These are phyloP conservation scores for Polygonum aviculare DNA, from an alignment of 148 eudicot species.

Conservation along the genomic window DNA sequence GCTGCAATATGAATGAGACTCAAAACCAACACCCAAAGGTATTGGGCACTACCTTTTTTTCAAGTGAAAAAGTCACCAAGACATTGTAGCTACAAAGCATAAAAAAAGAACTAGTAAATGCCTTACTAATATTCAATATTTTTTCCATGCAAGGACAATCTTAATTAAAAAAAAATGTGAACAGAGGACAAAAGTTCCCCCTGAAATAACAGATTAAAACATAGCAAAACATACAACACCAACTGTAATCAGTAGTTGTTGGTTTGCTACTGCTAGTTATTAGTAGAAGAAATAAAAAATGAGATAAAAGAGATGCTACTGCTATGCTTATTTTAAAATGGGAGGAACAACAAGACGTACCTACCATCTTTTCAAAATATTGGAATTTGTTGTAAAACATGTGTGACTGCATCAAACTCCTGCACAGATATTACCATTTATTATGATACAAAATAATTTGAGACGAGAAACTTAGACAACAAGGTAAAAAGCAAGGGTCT, in stretches of 20 bases:
- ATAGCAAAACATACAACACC: background rate
- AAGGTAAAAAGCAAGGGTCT: background rate
- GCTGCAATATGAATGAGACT: too few species aligned
- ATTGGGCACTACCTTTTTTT: too few species aligned
- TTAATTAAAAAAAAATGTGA: too few species aligned
- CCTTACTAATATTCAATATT: too few species aligned
- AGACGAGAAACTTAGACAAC: background rate
- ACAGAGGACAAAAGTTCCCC: too few species aligned
- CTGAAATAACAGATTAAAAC: background rate
- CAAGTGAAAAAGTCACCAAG: too few species aligned
- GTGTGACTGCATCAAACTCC: constrained; percentile 83
- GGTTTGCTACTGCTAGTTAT: background rate
- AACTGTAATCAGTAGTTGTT: background rate
- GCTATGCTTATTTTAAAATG: background rate
- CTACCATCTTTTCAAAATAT: constrained; percentile 82
- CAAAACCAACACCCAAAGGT: too few species aligned
- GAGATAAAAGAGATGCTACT: background rate
- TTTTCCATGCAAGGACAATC: too few species aligned
- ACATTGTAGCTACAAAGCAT: background rate
- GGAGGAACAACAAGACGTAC: constrained; percentile 12
- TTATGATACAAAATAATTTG: background rate
- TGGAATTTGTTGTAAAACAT: constrained; percentile 60
- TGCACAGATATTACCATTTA: constrained; percentile 17
- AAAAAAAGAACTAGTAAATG: background rate
- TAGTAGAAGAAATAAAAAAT: background rate